These are phyloP conservation scores for Chimonanthus praecox DNA, from an alignment of 164 flowering plant genomes.

Conservation along the genomic window DNA sequence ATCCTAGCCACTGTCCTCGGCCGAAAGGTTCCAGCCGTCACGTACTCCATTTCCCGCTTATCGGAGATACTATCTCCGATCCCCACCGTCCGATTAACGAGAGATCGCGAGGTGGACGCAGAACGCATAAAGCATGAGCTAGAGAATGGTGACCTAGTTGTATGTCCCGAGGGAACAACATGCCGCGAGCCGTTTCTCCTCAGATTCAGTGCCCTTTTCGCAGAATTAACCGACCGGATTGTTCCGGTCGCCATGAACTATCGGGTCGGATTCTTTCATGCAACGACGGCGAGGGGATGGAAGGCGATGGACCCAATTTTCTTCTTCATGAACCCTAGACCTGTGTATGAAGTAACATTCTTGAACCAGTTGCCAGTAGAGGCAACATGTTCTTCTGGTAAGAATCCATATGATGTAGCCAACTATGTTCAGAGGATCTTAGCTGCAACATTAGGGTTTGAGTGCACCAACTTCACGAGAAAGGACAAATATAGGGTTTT, in stretches of 20 bases:
- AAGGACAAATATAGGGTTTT: conserved; percentile 85
- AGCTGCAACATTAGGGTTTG: conserved; percentile 84
- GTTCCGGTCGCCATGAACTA: conserved; percentile 98
- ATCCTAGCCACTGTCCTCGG: conserved; percentile 64
- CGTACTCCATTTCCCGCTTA: conserved; percentile 81
- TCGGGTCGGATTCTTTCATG: conserved; percentile 86
- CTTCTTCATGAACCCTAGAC: conserved; percentile 96
- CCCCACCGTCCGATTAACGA: conserved; percentile 74
- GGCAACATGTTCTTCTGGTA: conserved; percentile 83
- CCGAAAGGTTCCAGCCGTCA: conserved; percentile 78
- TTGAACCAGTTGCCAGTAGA: conserved; percentile 82
- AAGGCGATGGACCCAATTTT: conserved; percentile 82
- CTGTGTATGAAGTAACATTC: conserved; percentile 84
- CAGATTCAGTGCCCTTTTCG: conserved; percentile 88
- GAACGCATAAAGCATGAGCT: conserved; percentile 53
- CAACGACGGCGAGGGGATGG: conserved; percentile 94
- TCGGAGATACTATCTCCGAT: conserved; percentile 91
- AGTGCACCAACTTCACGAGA: conserved; percentile 89
- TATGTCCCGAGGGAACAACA: conserved; percentile 96
- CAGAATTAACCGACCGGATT: conserved; percentile 80
- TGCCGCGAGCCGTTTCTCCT: conserved; percentile 88
- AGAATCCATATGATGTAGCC: conserved; percentile 84
- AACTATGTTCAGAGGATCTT: conserved; percentile 84
- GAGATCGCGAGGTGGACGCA: conserved; percentile 72
- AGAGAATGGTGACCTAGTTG: conserved; percentile 65